These are phyloP conservation scores for Elsinoe arachidis DNA, from an alignment of 2,329 filamentous ascomycete genomes.

Conservation along the genomic window DNA sequence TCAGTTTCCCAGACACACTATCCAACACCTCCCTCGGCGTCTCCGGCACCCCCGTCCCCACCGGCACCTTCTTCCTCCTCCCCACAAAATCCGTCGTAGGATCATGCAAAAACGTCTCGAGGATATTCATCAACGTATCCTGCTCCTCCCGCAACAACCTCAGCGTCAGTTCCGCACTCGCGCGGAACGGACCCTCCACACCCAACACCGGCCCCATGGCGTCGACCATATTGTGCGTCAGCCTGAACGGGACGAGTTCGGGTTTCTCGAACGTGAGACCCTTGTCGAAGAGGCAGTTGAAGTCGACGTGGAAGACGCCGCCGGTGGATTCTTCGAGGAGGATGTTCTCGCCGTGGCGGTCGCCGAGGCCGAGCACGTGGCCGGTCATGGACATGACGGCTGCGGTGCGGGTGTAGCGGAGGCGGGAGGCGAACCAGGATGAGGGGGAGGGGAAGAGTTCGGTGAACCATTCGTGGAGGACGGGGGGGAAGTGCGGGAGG, in stretches of 20 bases:
- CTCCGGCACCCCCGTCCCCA: conserved; percentile 49
- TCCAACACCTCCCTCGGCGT: conserved; percentile 77
- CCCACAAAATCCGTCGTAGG: conserved; percentile 88
- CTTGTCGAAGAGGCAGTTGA: conserved; percentile 99
- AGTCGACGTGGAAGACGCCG: conserved; percentile 94
- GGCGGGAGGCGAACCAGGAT: conserved; percentile 79
- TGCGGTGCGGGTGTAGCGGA: conserved; percentile 85
- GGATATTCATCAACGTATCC: conserved; percentile 92
- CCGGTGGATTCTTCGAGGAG: conserved; percentile 89
- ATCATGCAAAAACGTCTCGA: conserved; percentile 96
- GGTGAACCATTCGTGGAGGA: conserved; percentile 91
- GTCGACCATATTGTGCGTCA: conserved; percentile 97
- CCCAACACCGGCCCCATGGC: conserved; percentile 85
- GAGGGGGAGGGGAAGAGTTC: conserved; percentile 90
- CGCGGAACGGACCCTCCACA: conserved; percentile 83
- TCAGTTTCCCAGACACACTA: conserved; percentile 77
- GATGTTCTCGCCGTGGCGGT: conserved; percentile 95
- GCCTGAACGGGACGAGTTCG: conserved; percentile 86
- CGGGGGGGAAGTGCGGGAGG: conserved; percentile 62
- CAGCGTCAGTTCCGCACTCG: conserved; percentile 82
- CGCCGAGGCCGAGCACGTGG: conserved; percentile 83
- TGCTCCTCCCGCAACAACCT: conserved; percentile 79
- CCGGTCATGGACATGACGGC: conserved; percentile 99
- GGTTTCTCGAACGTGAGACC: conserved; percentile 91
- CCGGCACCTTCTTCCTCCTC: conserved; percentile 51